Percentiles rank a stretch among this genome's conserved stretches.
Evolutionary conservation across 495 filamentous ascomycete species (phyloP).

Genomic region (Neurospora sp.): DNA sequence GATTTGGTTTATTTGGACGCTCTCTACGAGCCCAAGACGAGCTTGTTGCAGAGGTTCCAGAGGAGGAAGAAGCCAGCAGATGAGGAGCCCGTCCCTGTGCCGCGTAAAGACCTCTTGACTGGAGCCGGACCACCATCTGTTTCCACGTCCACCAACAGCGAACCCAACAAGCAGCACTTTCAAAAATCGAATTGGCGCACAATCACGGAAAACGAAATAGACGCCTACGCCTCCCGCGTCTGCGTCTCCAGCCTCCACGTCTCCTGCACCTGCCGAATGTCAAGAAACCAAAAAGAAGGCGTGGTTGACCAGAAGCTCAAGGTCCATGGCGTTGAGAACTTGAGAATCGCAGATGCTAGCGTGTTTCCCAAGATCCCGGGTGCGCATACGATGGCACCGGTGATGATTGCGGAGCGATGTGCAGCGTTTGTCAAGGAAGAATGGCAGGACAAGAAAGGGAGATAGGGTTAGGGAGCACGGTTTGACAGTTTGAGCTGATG

Average conservation of each 20-base stretch:
- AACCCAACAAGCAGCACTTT: background rate
- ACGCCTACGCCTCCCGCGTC: constrained; percentile 10
- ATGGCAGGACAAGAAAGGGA: constrained; percentile 6
- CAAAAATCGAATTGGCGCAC: constrained; percentile 6
- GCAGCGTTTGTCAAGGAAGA: constrained; percentile 37
- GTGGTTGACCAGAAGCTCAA: constrained; percentile 40
- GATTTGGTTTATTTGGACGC: constrained; percentile 8
- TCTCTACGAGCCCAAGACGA: background rate
- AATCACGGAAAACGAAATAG: constrained; percentile 19
- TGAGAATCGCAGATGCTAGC: constrained; percentile 39
- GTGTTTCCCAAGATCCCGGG: constrained; percentile 38
- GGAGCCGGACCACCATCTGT: background rate
- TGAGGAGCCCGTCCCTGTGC: background rate
- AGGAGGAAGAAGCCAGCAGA: background rate
- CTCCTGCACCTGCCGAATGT: constrained; percentile 8
- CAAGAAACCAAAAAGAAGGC: constrained; percentile 9
- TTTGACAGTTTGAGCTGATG: background rate
- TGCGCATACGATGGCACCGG: constrained; percentile 35
- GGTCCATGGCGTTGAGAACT: constrained; percentile 34
- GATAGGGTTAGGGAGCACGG: background rate
- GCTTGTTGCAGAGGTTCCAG: background rate
- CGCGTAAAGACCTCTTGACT: background rate
- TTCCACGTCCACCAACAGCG: background rate
- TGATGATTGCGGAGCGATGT: constrained; percentile 43
- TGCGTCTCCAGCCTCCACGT: constrained; percentile 11